Conservation (phyloP, 495 filamentous ascomycete species). For the Penicillium pancosmium region DNA sequence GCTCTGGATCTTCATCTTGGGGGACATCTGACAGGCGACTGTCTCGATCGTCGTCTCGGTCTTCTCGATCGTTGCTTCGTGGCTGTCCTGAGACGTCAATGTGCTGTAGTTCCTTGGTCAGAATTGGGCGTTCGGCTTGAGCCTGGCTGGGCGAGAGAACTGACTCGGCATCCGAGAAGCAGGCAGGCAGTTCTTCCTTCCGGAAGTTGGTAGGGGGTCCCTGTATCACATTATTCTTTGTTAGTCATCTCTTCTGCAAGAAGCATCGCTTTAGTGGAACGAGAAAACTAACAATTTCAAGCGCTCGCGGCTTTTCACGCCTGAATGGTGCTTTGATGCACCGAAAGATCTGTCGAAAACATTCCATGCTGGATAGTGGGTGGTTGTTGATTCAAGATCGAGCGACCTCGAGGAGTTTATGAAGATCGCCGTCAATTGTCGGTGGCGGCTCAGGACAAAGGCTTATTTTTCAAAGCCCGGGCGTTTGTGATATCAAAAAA, state of each 20-base stretch:
- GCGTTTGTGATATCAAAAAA: constrained; percentile 1
- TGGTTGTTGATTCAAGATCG: constrained; percentile 2
- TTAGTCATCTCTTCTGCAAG: constrained; percentile 6
- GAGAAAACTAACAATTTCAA: constrained; percentile 44
- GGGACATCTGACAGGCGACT: constrained; percentile 31
- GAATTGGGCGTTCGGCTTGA: constrained; percentile 24
- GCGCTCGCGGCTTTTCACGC: constrained; percentile 28
- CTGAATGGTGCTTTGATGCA: constrained; percentile 42
- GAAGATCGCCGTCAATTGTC: constrained; percentile 10
- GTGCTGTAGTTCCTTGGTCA: constrained; percentile 42
- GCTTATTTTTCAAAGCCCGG: not conserved
- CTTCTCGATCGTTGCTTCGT: constrained; percentile 35
- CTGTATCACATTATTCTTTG: constrained; percentile 19
- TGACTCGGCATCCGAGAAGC: constrained; percentile 50
- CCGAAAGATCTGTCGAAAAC: constrained; percentile 43
- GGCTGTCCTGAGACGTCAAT: constrained; percentile 42
- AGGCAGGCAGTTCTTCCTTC: constrained; percentile 47
- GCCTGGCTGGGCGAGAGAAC: constrained; percentile 29
- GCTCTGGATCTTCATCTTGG: constrained; percentile 35
- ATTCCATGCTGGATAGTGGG: constrained; percentile 33
- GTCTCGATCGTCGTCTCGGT: constrained; percentile 30
- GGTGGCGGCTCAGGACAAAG: constrained; percentile 2
- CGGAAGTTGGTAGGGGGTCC: constrained; percentile 50
- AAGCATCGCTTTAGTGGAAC: not conserved
- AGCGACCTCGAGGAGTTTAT: constrained; percentile 13